Conservation (phyloP, 331 rosid species). For the Malus hybrid region DNA sequence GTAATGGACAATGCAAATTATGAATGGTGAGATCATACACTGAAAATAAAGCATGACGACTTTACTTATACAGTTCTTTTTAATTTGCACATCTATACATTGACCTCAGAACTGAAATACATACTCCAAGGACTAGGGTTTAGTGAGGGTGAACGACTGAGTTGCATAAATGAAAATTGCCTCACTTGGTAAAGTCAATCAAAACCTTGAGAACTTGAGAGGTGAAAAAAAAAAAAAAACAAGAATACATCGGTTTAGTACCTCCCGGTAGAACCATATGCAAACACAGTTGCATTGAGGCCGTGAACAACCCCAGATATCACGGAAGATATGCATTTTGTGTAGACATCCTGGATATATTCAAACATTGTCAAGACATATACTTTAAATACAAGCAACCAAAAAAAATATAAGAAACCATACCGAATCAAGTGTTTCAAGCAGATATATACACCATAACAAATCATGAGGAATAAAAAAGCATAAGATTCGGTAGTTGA, state of each 20-base stretch:
- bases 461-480: not conserved
- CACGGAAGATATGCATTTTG: conserved; percentile 36
- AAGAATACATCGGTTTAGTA: conserved; percentile 5
- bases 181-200: not conserved
- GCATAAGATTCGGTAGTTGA: not conserved
- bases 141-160: not conserved
- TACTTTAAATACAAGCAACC: not conserved
- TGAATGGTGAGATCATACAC: not conserved
- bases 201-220: not conserved
- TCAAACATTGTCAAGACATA: not conserved
- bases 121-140: not conserved
- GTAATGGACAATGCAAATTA: not conserved
- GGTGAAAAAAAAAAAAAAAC: not conserved
- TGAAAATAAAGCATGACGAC: not conserved
- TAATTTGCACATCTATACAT: not conserved
- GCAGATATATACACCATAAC: not conserved
- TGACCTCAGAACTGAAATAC: not conserved
- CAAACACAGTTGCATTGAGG: conserved; percentile 64
- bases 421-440: not conserved
- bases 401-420: not conserved
- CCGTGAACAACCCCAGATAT: conserved; percentile 55
- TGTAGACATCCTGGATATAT: conserved; percentile 43
- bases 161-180: not conserved
- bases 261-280: conserved; percentile 70
- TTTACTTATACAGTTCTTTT: not conserved